phyloP scores from a whole-genome alignment of 495 filamentous ascomycete species.

The Terfezia claveryi region DNA sequence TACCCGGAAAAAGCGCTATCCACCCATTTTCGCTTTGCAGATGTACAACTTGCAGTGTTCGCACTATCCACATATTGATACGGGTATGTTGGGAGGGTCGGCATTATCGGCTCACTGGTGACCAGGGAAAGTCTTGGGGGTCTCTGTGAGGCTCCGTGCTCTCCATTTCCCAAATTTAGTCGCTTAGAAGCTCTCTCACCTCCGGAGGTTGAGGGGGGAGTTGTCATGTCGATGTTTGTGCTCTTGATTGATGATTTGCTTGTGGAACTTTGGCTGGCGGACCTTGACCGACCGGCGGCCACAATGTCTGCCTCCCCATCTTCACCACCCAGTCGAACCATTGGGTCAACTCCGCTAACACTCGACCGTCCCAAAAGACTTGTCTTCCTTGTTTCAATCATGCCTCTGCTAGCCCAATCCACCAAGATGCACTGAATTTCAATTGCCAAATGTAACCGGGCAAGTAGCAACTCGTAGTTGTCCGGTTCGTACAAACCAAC shows the following conservation, averaged over 20 bases:
- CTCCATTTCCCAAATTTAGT: not conserved
- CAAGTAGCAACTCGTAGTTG: not conserved
- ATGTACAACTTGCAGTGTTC: not conserved
- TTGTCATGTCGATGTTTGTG: not conserved
- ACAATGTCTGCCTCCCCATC: not conserved
- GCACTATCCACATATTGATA: not conserved
- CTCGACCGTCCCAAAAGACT: not conserved
- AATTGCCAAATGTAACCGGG: not conserved
- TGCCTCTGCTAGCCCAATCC: not conserved
- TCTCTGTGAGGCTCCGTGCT: not conserved
- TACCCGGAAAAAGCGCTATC: not conserved
- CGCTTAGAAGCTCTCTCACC: not conserved
- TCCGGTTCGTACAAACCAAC: not conserved
- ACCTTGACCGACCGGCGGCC: not conserved
- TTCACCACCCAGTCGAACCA: not conserved
- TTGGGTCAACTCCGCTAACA: not conserved
- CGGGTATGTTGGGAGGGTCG: not conserved
- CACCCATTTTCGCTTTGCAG: not conserved
- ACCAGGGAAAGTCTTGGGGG: not conserved
- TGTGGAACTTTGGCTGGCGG: not conserved
- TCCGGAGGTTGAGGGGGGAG: not conserved
- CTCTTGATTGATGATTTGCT: not conserved
- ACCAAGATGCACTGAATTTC: not conserved
- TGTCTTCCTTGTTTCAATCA: not conserved
- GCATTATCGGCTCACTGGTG: not conserved